Evolutionary conservation across 495 filamentous ascomycete genomes (phyloP), one percentile per base, ranked within the genome.

Genomic region (Chaetomidium leptoderma): DNA sequence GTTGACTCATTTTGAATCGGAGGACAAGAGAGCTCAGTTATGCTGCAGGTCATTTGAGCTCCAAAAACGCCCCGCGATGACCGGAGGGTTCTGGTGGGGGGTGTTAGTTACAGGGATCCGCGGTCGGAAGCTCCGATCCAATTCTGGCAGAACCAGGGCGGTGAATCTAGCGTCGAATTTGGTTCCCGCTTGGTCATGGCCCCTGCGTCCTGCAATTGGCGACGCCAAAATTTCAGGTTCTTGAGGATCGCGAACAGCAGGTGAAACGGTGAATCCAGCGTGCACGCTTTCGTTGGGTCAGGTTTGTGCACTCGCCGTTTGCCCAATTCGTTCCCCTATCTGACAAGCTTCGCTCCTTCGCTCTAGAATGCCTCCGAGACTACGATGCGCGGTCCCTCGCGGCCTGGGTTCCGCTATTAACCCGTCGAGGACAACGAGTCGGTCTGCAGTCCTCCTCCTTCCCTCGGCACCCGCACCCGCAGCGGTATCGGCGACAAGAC

Each of bases 281-380:
- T 36, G 51, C 45, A 33, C 10, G 16, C 23, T 30, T 6, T 37
- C 19, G 55, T 50, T 58, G 37, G 35, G 33, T 23, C 32, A 58
- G 55, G 37, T 63, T 35, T 29, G 50, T 55, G 43, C 23, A 26
- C 27, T 14, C 10, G 14, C 39, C 6, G 13, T 29, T 21, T n/a
- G n/a, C n/a, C 44, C 55, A 47, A 49, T 29, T 50, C 24, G 47
- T 24, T 10, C n/a, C 49, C 16, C 14, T 53, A 9, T 42, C 39
- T 57, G 10, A 61, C 53, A 48, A 6, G 2, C 6, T n/a, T n/a
- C n/a, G n/a, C n/a, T n/a, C 13, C 17, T 11, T 9, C 30, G 23
- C 36, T n/a, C n/a, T n/a, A 66, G 39, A 32, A 72, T 72, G 70
- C 58, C 67, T 46, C 56, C 62, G n/a, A 67, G 68, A 66, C 40